Conservation (phyloP, 345 rosid genomes). For the Eucalyptus sp. region DNA sequence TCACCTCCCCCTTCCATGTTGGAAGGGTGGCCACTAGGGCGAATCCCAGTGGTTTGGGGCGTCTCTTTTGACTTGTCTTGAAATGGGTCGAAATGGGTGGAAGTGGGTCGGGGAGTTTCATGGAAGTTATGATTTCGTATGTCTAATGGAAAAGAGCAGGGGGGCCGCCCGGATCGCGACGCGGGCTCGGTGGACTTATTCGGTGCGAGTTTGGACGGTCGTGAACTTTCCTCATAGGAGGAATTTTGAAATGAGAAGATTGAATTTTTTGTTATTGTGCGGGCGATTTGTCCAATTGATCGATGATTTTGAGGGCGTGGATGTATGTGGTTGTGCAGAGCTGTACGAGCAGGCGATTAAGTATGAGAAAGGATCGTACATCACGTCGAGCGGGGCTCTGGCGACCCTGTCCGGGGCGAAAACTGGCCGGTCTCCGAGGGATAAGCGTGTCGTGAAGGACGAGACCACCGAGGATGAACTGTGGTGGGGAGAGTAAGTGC, state of each 20-base stretch:
- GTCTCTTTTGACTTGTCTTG: not conserved
- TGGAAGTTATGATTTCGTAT: not conserved
- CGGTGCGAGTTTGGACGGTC: not conserved
- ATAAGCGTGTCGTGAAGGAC: slow-evolving; percentile 88
- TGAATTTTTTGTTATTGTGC: not conserved
- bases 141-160: not conserved
- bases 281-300: not conserved
- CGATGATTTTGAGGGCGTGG: not conserved
- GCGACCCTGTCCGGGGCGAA: slow-evolving; percentile 97
- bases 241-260: not conserved
- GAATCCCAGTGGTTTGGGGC: too few species aligned
- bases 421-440: slow-evolving; percentile 88
- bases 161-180: not conserved
- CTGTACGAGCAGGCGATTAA: slow-evolving; percentile 91
- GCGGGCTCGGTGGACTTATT: not conserved
- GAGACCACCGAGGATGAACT: slow-evolving; percentile 56
- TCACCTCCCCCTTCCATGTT: too few species aligned
- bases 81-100: not conserved
- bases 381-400: slow-evolving; percentile 75
- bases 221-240: not conserved
- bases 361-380: slow-evolving; percentile 83
- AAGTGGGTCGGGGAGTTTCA: not conserved
- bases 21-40: too few species aligned
- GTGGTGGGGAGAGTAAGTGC: slow-evolving; percentile 99
- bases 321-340: slow-evolving; percentile 23